Evolutionary conservation across 306 rosid species (phyloP), one percentile per base, ranked within the genome.

Genomic region (Erythrophleum fordii): DNA sequence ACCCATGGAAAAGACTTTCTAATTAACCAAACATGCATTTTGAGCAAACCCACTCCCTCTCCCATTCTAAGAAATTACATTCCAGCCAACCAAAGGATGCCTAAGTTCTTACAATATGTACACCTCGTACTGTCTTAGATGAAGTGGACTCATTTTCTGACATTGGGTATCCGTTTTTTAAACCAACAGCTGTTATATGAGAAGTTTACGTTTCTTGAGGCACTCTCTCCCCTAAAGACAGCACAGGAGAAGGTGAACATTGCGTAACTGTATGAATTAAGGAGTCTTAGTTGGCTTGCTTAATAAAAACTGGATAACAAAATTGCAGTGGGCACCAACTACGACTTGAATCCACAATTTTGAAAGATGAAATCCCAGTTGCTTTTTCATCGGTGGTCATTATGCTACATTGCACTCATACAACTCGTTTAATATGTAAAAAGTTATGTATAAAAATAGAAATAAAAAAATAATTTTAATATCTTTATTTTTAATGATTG

Each of bases 71-170:
- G n/a, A n/a, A n/a, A n/a, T n/a, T n/a, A n/a, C n/a, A n/a, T n/a
- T n/a, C n/a, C n/a, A n/a, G n/a, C n/a, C n/a, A n/a, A n/a, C n/a
- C n/a, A n/a, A n/a, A n/a, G n/a, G n/a, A n/a, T n/a, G n/a, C n/a
- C 82, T 9, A 48, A 31, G 31, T 83, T 88, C 94, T 88, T 89
- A 93, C 97, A 41, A 93, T 87, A 88, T 91, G 97, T 53, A 93
- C 89, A 86, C 91, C 90, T 28, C 91, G 81, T 34, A 87, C 34
- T 55, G 79, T 53, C 53, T 39, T 77, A 45, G 91, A 93, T 20
- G 92, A 76, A 79, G 88, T 52, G 6, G 93, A 53, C 79, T 76
- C 86, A 20, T 78, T 76, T 29, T 49, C 56, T 4, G 80, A 65
- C 23, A 69, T 52, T 58, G 86, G 59, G 58, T 74, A 76, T 72